A percentile compares a stretch with the other conserved stretches of the same genome.
These are phyloP conservation scores for Penicillium digitatum DNA, from an alignment of 2,329 filamentous ascomycete genomes.

Conservation along the genomic window DNA sequence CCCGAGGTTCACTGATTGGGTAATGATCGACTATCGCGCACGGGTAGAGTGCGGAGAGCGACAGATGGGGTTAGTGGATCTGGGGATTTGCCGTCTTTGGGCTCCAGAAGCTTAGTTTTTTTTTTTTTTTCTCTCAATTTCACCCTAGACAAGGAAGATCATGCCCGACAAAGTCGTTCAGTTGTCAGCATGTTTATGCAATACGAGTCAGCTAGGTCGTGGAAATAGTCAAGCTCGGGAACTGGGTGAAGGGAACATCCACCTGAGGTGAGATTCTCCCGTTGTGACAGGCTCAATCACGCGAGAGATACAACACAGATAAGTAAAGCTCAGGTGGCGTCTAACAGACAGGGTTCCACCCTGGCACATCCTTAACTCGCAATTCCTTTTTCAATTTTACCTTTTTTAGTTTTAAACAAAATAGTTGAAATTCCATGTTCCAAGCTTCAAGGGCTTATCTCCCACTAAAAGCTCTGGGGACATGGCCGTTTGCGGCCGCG, in stretches of 20 bases:
- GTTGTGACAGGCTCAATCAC: constrained; percentile 16
- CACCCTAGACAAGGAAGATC: background rate
- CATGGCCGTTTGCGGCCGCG: background rate
- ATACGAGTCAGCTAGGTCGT: background rate
- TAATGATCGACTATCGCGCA: constrained; percentile 13
- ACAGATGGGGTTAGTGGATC: constrained; percentile 15
- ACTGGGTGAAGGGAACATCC: background rate
- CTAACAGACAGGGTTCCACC: background rate
- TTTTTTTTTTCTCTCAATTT: background rate
- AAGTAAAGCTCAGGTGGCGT: constrained; percentile 4
- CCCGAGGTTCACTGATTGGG: constrained; percentile 10
- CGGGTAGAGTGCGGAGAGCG: constrained; percentile 19
- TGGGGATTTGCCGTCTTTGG: constrained; percentile 6
- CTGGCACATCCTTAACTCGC: background rate
- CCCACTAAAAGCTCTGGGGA: background rate
- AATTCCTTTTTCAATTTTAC: background rate
- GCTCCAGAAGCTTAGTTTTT: constrained; percentile 13
- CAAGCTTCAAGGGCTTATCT: background rate
- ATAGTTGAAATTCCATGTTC: background rate
- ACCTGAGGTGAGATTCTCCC: constrained; percentile 11
- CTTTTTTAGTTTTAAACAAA: background rate
- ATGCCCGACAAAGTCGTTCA: background rate
- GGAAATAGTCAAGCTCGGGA: background rate
- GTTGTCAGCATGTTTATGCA: background rate
- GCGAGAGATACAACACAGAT: constrained; percentile 8